Evolutionary conservation across 495 filamentous ascomycete species (phyloP).

Genomic region (Annulohypoxylon nitens): DNA sequence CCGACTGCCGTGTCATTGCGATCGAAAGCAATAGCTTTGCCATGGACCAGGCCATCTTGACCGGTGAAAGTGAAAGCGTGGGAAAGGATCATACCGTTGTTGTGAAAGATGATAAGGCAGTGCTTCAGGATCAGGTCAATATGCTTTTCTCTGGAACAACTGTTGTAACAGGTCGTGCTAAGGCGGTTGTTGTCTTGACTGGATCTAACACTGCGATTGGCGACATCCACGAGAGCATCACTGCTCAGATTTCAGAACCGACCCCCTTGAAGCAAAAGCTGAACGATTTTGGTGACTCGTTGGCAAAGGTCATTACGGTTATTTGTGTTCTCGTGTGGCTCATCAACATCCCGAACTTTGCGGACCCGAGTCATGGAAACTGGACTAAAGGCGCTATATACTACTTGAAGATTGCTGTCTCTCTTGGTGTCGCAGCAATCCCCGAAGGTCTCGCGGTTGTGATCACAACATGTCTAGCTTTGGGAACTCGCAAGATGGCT

Average conservation of each 20-base stretch:
- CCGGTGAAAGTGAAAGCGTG: constrained; percentile 98
- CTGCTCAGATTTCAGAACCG: constrained; percentile 96
- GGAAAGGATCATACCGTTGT: constrained; percentile 77
- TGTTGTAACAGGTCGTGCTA: constrained; percentile 93
- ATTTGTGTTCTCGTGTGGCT: constrained; percentile 98
- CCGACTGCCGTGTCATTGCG: constrained; percentile 89
- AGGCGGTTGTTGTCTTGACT: constrained; percentile 91
- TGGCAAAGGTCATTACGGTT: constrained; percentile 97
- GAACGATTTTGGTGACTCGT: constrained; percentile 95
- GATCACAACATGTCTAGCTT: constrained; percentile 95
- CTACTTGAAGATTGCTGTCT: constrained; percentile 99
- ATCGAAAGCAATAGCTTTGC: constrained; percentile 98
- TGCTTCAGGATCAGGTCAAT: constrained; percentile 97
- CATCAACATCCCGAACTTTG: constrained; percentile 98
- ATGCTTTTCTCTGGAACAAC: constrained; percentile 99
- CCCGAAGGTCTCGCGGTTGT: constrained; percentile 97
- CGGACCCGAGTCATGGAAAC: constrained; percentile 89
- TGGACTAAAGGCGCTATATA: constrained; percentile 99
- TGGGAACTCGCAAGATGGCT: constrained; percentile 98
- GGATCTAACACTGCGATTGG: constrained; percentile 94
- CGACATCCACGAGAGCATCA: constrained; percentile 98
- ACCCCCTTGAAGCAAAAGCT: constrained; percentile 98
- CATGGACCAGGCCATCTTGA: constrained; percentile 97
- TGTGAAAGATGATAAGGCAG: constrained; percentile 83
- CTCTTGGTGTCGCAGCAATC: constrained; percentile 97